Conservation (phyloP, 768 basidiomycete genomes). For the Lactarius trivialis region DNA sequence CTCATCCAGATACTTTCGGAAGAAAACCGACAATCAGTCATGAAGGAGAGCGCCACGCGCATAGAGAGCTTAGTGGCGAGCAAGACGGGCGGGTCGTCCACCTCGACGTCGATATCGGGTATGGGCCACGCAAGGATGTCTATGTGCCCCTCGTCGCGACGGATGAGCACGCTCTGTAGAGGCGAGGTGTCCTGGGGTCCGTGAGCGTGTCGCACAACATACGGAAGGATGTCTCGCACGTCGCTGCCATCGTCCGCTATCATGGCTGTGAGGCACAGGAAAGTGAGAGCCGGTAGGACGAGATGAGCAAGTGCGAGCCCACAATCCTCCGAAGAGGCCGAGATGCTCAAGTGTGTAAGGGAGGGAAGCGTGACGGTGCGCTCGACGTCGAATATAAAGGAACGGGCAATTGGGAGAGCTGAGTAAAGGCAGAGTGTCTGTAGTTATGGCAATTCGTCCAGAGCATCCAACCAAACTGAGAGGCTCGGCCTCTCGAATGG, state of each 20-base stretch:
- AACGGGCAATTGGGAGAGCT: neutral
- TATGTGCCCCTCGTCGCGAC: accelerated
- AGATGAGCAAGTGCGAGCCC: no score
- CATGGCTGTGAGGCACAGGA: neutral
- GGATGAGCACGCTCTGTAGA: constrained; percentile 1
- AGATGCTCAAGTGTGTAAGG: no score
- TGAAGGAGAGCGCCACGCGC: neutral
- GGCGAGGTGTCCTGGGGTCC: constrained; percentile 4
- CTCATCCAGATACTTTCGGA: no score
- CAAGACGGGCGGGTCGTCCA: neutral
- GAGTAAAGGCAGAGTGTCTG: no score
- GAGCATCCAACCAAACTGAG: no score
- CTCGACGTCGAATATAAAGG: neutral
- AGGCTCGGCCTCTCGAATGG: no score
- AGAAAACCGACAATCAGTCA: no score
- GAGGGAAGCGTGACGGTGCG: no score
- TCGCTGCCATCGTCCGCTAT: neutral
- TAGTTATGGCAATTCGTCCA: no score
- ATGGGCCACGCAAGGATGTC: neutral
- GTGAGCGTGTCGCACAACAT: neutral
- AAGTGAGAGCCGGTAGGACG: no score
- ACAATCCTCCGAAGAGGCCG: no score
- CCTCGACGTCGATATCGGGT: neutral
- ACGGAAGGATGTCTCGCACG: neutral
- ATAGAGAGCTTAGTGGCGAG: neutral